phyloP scores from a whole-genome alignment of 176 grass and related monocot species.

The Miscanthus lutarioriparius region DNA sequence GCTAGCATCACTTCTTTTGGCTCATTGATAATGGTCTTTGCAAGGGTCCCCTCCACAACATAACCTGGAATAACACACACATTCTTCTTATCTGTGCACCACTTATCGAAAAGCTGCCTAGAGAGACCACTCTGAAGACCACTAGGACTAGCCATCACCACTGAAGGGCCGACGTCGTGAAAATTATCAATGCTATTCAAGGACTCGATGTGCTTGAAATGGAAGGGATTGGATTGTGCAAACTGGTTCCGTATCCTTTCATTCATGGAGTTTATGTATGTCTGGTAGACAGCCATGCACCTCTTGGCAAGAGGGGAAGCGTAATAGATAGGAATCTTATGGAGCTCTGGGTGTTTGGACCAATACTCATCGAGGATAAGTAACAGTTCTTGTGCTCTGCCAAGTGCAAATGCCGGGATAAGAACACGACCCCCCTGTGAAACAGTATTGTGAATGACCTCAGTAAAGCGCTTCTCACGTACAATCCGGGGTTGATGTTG shows the following conservation, averaged over 20 bases:
- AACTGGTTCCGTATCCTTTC: conserved; percentile 92
- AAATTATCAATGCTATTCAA: conserved; percentile 97
- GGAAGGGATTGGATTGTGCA: conserved; percentile 88
- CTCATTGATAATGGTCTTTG: conserved; percentile 91
- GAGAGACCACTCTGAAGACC: conserved; percentile 87
- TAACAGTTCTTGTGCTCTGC: conserved; percentile 82
- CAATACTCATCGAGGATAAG: conserved; percentile 97
- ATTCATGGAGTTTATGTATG: conserved; percentile 98
- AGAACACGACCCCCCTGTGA: conserved; percentile 76
- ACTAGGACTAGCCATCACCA: conserved; percentile 90
- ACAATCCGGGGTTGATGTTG: conserved; percentile 71
- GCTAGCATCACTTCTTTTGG: conserved; percentile 91
- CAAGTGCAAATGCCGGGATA: conserved; percentile 91
- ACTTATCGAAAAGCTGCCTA: conserved; percentile 91
- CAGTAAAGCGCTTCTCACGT: conserved; percentile 89
- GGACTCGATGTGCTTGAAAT: conserved; percentile 83
- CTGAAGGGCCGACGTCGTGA: conserved; percentile 79
- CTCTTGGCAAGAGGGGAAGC: conserved; percentile 91
- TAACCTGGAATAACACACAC: conserved; percentile 90
- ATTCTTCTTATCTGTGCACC: conserved; percentile 97
- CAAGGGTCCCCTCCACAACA: conserved; percentile 85
- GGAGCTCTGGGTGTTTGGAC: conserved; percentile 88
- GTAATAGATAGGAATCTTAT: conserved; percentile 95
- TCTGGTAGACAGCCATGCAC: conserved; percentile 97
- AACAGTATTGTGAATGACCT: conserved; percentile 74